Evolutionary conservation across 2,329 filamentous ascomycete genomes (phyloP), one percentile per base, ranked within the genome.

Genomic region (Ophioceras dolichostomum): DNA sequence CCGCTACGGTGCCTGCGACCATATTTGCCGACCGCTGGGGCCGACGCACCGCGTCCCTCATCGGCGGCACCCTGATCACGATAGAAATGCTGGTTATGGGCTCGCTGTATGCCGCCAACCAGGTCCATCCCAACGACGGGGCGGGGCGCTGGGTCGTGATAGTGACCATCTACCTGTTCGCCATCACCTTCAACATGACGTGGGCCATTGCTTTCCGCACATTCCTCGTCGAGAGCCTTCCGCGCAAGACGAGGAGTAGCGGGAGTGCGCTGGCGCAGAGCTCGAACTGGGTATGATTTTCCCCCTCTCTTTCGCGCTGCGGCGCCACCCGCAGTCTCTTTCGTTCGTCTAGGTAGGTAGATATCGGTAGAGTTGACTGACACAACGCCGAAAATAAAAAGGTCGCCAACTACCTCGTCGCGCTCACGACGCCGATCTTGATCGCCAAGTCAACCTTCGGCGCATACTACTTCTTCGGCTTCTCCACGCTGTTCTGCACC

Each of bases 11-110:
- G 2, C 69, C 71, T 0, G 72, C 68, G 0, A 60, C 68, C 2
- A 53, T 74, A 2, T 65, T 66, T 34, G 68, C 72, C 0, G 74
- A 79, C 43, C 55, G 55, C 30, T 75, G 72, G 65, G 72, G 72
- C 1, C 61, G 73, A 2, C 62, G 70, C 5, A 64, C 62, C 5
- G 68, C 65, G 1, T 67, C 68, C 9, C 58, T 79, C 5, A 49
- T 63, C 0, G 73, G 67, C 35, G 76, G 73, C 0, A 40, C 68
- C 2, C 45, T 60, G 1, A 66, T 77, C 3, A 64, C 65, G 8
- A 45, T 59, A 3, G 52, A 65, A 16, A 75, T 76, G 64, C 44
- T 73, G 1, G 44, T 73, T 10, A 73, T 75, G 48, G 70, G 69
- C 8, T 51, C 55, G 0, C 49, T 74, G 0, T 74, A 73, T 42